phyloP scores from a whole-genome alignment of 768 basidiomycete genomes.

The Boletus rufocinnamomeus region DNA sequence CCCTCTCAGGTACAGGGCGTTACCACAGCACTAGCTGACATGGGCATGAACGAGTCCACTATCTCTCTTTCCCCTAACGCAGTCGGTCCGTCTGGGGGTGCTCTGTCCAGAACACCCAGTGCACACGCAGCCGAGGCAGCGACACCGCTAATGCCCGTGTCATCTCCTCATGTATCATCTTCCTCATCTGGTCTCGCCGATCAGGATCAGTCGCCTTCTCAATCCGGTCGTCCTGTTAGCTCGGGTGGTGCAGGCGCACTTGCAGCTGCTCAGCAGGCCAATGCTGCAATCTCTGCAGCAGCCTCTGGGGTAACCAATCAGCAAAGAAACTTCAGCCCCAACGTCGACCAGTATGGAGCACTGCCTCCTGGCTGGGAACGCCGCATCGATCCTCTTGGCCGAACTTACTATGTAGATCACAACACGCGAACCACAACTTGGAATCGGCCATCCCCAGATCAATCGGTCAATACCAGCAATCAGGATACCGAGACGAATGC shows the following conservation, averaged over 20 bases:
- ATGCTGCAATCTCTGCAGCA: conserved; percentile 29
- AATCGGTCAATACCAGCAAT: conserved; percentile 65
- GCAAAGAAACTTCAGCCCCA: conserved; percentile 89
- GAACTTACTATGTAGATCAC: conserved; percentile 99
- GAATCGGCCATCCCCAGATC: conserved; percentile 86
- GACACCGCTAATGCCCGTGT: conserved; percentile 43
- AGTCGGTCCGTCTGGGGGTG: conserved; percentile 34
- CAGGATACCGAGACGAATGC: conserved; percentile 82
- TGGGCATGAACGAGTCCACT: conserved; percentile 61
- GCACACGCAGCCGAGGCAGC: conserved; percentile 62
- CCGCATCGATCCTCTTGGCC: conserved; percentile 91
- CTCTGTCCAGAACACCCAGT: conserved; percentile 66
- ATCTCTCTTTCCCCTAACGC: conserved; percentile 55
- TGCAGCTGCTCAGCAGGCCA: conserved; percentile 22
- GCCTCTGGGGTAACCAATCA: conserved; percentile 47
- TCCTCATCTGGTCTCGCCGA: conserved; percentile 33
- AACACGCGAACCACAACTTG: conserved; percentile 97
- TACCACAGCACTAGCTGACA: conserved; percentile 58
- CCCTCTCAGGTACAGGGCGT: conserved; percentile 68
- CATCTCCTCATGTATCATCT: conserved; percentile 35
- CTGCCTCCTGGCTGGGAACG: conserved; percentile 95
- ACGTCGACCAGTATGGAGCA: conserved; percentile 90
- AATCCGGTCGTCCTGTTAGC: conserved; percentile 40
- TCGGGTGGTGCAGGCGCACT: conserved; percentile 29
- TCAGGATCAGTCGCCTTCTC: conserved; percentile 29